Evolutionary conservation across 805 yeast genomes (phyloP), one percentile per base, ranked within the genome.

Genomic region (Wickerhamiella sergipiensis): DNA sequence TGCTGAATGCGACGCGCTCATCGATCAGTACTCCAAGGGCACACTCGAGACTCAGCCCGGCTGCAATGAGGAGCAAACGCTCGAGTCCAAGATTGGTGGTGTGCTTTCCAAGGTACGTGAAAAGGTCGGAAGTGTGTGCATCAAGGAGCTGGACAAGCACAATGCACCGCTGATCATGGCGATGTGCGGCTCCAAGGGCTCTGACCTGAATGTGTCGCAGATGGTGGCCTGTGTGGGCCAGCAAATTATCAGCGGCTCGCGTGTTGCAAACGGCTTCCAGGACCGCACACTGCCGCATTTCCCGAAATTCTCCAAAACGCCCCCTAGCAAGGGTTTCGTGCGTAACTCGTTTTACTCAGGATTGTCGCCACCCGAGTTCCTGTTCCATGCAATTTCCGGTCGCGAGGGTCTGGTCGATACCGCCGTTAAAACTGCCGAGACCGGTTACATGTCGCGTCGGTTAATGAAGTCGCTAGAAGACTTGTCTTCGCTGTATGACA

Each of bases 251-350:
- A 82, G 95, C 3, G 99, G 99, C 68, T 85, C 87, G 65, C 95
- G 99, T 77, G 98, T 92, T 55, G 97, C 98, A 22, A 95, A 92
- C 74, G 99, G 99, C n/a, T 92, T 92, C 76, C 97, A 92, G 68
- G 97, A 92, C 70, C 81, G 99, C 69, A 87, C 98, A 0, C 72
- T 92, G 59, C 99, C 99, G 12, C 99, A 92, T 70, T 92, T 92
- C 72, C 80, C 86, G 46, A 92, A 94, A 69, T 85, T 85, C 67
- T 89, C 97, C 57, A 89, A 90, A 66, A 86, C 97, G 43, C 98
- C 98, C 1, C 96, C 90, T 57, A 86, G 96, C 7, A 92, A 92
- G 69, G 99, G 99, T 62, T 92, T 92, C 62, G 98, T 92, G 22
- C 77, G 95, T 67, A 90, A 94, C 66, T 90, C 97, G 15, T 92